Conservation (phyloP, 2,329 filamentous ascomycete species). For the Penicillium sp. region DNA sequence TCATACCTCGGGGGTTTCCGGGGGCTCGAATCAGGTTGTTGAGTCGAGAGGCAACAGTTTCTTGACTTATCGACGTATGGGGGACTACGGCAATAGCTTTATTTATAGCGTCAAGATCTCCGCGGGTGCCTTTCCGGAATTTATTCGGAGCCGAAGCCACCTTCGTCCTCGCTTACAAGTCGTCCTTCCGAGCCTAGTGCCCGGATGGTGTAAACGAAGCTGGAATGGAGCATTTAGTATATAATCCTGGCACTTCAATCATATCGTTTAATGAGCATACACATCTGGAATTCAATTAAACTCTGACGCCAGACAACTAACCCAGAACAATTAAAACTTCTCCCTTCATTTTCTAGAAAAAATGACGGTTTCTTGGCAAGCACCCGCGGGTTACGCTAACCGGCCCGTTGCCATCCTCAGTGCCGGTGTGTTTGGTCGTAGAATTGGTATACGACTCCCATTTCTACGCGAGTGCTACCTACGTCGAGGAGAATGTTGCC, state of each 20-base stretch:
- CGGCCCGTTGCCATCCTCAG: constrained; percentile 43
- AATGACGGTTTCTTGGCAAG: background rate
- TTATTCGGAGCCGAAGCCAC: background rate
- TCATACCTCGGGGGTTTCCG: background rate
- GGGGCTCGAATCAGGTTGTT: background rate
- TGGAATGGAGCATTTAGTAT: background rate
- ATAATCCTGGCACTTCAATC: background rate
- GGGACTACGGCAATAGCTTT: background rate
- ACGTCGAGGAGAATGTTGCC: constrained; percentile 34
- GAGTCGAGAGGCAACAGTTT: background rate
- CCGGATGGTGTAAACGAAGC: background rate
- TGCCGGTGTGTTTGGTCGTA: constrained; percentile 42
- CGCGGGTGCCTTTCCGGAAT: too few species aligned
- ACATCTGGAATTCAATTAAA: background rate
- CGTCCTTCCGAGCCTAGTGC: background rate
- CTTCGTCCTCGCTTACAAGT: background rate
- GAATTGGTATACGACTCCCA: constrained; percentile 29
- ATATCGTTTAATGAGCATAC: too few species aligned
- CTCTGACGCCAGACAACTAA: background rate
- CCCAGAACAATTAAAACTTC: background rate
- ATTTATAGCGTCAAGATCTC: background rate
- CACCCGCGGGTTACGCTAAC: background rate
- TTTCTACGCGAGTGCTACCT: constrained; percentile 13
- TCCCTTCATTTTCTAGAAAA: background rate
- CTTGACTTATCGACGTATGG: background rate